Evolutionary conservation across 2,329 filamentous ascomycete genomes (phyloP).

Genomic region (Cryphonectria naterciae): DNA sequence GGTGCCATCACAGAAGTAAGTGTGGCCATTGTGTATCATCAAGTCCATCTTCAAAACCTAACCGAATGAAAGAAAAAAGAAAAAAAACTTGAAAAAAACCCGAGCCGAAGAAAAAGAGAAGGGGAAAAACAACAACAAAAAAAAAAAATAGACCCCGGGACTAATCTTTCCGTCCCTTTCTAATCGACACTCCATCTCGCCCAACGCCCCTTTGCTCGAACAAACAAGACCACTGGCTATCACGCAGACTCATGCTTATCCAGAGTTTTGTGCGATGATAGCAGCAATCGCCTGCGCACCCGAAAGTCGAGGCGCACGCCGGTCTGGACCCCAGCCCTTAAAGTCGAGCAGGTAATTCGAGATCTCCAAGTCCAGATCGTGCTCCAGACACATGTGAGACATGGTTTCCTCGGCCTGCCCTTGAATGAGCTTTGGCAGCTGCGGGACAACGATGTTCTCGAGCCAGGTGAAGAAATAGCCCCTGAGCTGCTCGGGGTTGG

Average conservation of each 20-base stretch:
- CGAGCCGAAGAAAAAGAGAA: not conserved
- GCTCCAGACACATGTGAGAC: not conserved
- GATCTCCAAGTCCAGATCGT: not conserved
- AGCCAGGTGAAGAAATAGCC: slow-evolving; percentile 1
- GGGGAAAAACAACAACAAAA: no score
- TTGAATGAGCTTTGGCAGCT: not conserved
- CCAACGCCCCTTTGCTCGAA: no score
- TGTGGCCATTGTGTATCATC: not conserved
- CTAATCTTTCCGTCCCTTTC: no score
- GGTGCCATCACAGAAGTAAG: not conserved
- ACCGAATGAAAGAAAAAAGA: not conserved
- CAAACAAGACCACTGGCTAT: not conserved
- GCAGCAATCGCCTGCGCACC: not conserved
- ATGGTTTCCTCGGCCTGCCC: accelerated
- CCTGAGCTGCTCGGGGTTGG: not conserved
- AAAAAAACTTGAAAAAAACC: no score
- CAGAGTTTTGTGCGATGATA: not conserved
- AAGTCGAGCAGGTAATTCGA: not conserved
- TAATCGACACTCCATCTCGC: no score
- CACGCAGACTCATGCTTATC: not conserved
- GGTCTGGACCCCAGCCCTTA: not conserved
- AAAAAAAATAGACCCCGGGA: not conserved
- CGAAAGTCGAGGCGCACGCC: no score
- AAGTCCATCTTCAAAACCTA: not conserved
- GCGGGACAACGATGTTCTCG: not conserved